Evolutionary conservation across 1,284 basidiomycete genomes (phyloP).

Genomic region (Microbotryum violaceum): DNA sequence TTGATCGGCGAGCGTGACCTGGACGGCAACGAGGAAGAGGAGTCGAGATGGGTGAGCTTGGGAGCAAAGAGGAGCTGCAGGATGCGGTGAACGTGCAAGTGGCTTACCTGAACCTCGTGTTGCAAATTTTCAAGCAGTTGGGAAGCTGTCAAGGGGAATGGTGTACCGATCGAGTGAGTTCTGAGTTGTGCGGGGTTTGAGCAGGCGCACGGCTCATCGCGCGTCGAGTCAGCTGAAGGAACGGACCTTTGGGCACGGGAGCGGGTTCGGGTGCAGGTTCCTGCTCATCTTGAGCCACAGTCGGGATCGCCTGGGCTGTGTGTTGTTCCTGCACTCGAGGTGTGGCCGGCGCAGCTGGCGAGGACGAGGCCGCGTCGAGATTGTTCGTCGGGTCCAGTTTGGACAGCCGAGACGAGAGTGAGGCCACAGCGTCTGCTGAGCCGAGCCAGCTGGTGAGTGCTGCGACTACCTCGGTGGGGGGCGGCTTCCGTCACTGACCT

Average conservation of each 20-base stretch:
- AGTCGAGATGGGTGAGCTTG: not conserved
- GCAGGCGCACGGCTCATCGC: not conserved
- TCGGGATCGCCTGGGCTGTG: not conserved
- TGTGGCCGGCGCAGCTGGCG: not conserved
- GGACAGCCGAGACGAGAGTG: conserved; percentile 18
- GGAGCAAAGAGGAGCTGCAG: not conserved
- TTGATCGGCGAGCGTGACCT: conserved; percentile 96
- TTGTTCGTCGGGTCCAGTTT: conserved; percentile 1
- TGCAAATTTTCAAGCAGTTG: conserved; percentile 24
- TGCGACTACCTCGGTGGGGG: too few relatives aligned
- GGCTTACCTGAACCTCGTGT: conserved; percentile 29
- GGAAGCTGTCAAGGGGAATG: conserved; percentile 10
- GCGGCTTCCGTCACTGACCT: too few relatives aligned
- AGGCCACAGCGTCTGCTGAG: conserved; percentile 19
- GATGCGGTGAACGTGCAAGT: too few relatives aligned
- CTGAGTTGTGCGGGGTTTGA: not conserved
- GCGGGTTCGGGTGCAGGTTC: not conserved
- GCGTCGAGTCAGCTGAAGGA: too few relatives aligned
- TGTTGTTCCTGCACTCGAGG: not conserved
- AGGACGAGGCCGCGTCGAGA: not conserved
- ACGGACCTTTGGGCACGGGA: conserved; percentile 1
- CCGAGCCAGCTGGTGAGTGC: not conserved
- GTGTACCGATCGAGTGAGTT: not conserved
- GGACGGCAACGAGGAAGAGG: not conserved
- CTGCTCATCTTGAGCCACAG: not conserved